Percentiles rank a stretch among this genome's conserved stretches.
phyloP scores from a whole-genome alignment of 2,329 filamentous ascomycete species.

The Ascochyta lentis region DNA sequence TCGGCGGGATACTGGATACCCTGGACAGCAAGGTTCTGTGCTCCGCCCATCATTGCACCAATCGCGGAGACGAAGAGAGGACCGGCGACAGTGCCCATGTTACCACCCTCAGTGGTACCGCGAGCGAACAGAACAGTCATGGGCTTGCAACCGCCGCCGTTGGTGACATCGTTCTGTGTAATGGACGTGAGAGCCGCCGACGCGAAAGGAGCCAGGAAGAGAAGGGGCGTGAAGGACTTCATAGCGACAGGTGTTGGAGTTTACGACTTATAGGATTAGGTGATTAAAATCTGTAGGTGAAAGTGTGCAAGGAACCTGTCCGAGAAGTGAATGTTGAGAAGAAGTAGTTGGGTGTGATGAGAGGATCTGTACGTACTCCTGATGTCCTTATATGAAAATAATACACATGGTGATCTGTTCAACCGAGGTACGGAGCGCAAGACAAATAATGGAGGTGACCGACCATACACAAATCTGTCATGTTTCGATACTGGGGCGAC shows the following conservation, averaged over 20 bases:
- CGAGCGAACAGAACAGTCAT: slow-evolving; percentile 65
- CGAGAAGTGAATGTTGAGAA: neutral
- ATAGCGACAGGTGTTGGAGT: slow-evolving; percentile 11
- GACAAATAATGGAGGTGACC: neutral
- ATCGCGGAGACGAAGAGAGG: slow-evolving; percentile 60
- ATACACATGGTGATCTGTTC: neutral
- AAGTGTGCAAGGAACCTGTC: neutral
- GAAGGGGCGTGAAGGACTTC: slow-evolving; percentile 22
- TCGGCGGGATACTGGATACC: slow-evolving; percentile 62
- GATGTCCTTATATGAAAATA: slow-evolving; percentile 1
- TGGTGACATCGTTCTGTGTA: slow-evolving; percentile 38
- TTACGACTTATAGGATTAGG: neutral
- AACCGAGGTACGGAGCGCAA: slow-evolving; percentile 4
- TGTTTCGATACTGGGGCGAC: slow-evolving; percentile 19
- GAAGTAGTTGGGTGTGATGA: neutral
- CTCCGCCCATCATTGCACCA: slow-evolving; percentile 48
- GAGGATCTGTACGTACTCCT: neutral
- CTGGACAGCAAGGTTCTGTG: slow-evolving; percentile 58
- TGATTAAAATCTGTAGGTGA: neutral
- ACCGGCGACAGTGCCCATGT: slow-evolving; percentile 59
- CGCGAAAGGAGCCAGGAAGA: slow-evolving; percentile 18
- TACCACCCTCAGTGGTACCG: slow-evolving; percentile 61
- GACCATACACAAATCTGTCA: slow-evolving; percentile 11
- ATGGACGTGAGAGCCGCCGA: slow-evolving; percentile 29
- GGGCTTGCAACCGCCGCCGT: slow-evolving; percentile 49